Percentiles rank a stretch among this genome's conserved stretches.
phyloP scores from a whole-genome alignment of 2,329 filamentous ascomycete species.

The Nemania sp. region DNA sequence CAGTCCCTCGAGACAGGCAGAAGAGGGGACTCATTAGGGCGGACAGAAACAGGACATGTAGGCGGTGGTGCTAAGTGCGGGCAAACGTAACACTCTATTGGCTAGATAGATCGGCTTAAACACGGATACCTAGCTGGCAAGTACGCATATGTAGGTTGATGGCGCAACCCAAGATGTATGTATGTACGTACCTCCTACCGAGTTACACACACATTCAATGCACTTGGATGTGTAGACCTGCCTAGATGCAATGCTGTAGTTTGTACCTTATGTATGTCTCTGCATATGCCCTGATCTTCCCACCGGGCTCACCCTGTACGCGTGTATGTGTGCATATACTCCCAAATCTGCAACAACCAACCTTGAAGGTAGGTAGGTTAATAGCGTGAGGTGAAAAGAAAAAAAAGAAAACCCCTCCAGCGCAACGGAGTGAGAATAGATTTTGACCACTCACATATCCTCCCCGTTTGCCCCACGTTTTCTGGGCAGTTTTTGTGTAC shows the following conservation, averaged over 20 bases:
- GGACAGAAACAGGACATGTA: constrained; percentile 14
- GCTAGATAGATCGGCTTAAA: constrained; percentile 4
- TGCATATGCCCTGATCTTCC: too few relatives aligned
- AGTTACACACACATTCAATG: too few relatives aligned
- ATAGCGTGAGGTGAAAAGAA: not conserved
- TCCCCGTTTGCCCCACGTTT: constrained; percentile 31
- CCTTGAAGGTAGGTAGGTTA: not conserved
- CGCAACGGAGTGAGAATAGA: constrained; percentile 1
- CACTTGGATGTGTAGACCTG: too few relatives aligned
- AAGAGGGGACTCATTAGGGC: constrained; percentile 41
- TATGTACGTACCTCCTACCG: too few relatives aligned
- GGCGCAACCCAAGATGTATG: not conserved
- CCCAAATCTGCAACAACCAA: not conserved
- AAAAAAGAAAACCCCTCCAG: not conserved
- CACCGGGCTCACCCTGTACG: too few relatives aligned
- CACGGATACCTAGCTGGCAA: not conserved
- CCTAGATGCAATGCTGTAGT: too few relatives aligned
- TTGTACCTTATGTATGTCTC: not conserved
- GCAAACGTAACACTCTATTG: constrained; percentile 30
- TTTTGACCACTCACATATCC: constrained; percentile 12
- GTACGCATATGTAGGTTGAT: not conserved
- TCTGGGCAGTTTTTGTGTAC: not conserved
- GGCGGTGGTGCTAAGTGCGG: not conserved
- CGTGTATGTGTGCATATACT: not conserved
- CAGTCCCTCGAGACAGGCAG: constrained; percentile 35